phyloP scores from a whole-genome alignment of 2,329 filamentous ascomycete genomes.

The Aspergillus japonicus region DNA sequence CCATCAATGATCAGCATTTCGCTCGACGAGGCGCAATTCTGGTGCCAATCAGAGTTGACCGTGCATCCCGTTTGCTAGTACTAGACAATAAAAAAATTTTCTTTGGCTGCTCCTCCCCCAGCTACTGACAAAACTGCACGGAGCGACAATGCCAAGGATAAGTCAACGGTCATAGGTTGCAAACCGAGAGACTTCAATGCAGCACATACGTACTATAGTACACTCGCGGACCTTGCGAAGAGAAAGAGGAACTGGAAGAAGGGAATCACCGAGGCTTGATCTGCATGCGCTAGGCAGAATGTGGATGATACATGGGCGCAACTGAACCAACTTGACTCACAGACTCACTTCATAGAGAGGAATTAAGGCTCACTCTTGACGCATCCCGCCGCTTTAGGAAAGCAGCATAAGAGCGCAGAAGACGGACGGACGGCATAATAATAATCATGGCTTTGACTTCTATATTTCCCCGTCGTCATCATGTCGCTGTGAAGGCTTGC shows the following conservation, averaged over 20 bases:
- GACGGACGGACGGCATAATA: neutral
- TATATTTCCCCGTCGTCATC: neutral
- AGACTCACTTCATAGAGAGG: neutral
- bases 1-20: constrained; percentile 16
- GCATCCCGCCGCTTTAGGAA: constrained; percentile 6
- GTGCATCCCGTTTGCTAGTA: constrained; percentile 5
- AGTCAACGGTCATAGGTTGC: neutral
- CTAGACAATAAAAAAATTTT: neutral
- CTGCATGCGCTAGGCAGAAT: constrained; percentile 17
- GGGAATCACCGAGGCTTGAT: constrained; percentile 16
- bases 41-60: constrained; percentile 14
- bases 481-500: constrained; percentile 2
- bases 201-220: neutral
- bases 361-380: neutral
- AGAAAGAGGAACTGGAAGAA: neutral
- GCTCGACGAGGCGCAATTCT: constrained; percentile 9
- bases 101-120: neutral
- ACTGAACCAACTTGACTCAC: neutral
- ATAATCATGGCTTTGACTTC: neutral
- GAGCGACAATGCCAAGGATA: constrained; percentile 10
- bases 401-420: neutral
- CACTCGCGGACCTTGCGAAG: neutral
- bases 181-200: neutral
- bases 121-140: neutral
- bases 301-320: constrained; percentile 11